These are phyloP conservation scores for Sugiyamaella smithiae DNA, from an alignment of 805 yeast species.

Conservation along the genomic window DNA sequence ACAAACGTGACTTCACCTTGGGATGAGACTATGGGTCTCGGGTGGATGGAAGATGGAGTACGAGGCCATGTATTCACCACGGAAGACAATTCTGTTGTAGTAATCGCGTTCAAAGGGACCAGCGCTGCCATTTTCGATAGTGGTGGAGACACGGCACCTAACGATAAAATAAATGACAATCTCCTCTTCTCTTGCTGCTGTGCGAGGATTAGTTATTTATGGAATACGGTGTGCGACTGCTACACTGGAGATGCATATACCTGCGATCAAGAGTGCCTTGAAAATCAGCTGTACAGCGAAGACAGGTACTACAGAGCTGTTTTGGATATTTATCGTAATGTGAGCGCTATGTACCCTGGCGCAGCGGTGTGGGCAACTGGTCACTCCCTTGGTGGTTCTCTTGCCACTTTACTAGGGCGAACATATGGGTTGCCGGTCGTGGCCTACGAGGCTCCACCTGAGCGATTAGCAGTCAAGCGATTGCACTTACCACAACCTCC, in stretches of 20 bases:
- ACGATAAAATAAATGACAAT: constrained; percentile 85
- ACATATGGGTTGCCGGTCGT: constrained; percentile 90
- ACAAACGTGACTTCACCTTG: constrained; percentile 66
- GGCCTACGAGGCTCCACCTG: constrained; percentile 92
- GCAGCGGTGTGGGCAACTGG: constrained; percentile 88
- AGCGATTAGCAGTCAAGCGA: constrained; percentile 73
- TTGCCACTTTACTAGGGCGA: constrained; percentile 76
- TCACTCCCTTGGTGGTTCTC: constrained; percentile 90
- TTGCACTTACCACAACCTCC: constrained; percentile 93
- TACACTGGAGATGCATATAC: constrained; percentile 71
- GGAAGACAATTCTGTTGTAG: constrained; percentile 53
- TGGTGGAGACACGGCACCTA: constrained; percentile 67
- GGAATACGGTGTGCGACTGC: constrained; percentile 97
- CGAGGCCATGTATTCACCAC: constrained; percentile 87
- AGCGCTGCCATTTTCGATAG: constrained; percentile 65
- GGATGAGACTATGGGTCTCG: constrained; percentile 60
- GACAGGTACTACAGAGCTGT: constrained; percentile 83
- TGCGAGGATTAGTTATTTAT: constrained; percentile 83
- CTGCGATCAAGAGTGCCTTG: constrained; percentile 86
- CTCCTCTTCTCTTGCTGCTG: constrained; percentile 92
- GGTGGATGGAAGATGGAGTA: constrained; percentile 84
- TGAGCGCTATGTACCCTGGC: constrained; percentile 61
- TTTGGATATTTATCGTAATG: constrained; percentile 72
- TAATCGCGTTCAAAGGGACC: constrained; percentile 87
- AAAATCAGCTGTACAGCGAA: constrained; percentile 63